phyloP scores from a whole-genome alignment of 306 rosid species.

The Prunus armeniaca region DNA sequence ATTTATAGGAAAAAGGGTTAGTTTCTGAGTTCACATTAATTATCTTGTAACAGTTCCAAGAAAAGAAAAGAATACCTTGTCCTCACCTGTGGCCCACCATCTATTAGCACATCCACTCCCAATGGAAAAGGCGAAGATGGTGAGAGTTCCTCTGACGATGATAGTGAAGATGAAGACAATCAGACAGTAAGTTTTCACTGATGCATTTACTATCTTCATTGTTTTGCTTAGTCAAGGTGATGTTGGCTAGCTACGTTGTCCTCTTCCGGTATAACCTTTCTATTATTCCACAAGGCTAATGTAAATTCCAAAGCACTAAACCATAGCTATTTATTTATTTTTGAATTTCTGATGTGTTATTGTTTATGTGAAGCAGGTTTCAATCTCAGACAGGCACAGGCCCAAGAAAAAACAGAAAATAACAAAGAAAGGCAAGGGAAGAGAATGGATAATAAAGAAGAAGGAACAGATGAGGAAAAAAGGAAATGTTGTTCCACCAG shows the following conservation, averaged over 20 bases:
- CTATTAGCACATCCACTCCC: constrained; percentile 40
- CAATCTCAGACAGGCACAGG: constrained; percentile 72
- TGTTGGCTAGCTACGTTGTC: not conserved
- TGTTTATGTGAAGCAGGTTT: constrained; percentile 40
- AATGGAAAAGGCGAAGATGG: constrained; percentile 54
- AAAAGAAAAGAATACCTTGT: constrained; percentile 85
- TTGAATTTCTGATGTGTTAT: not conserved
- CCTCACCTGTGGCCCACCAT: constrained; percentile 73
- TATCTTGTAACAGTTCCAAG: constrained; percentile 55
- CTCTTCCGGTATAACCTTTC: not conserved
- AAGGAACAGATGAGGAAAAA: constrained; percentile 89
- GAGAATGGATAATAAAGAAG: constrained; percentile 78
- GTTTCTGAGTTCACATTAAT: not conserved
- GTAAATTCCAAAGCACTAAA: not conserved
- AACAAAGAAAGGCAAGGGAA: constrained; percentile 62
- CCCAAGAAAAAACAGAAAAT: constrained; percentile 66
- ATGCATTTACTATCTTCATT: not conserved
- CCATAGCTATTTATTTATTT: not conserved
- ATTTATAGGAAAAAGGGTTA: not conserved
- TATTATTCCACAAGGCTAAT: not conserved
- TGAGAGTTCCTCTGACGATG: constrained; percentile 60
- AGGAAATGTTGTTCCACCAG: constrained; percentile 71
- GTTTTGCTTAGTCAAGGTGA: not conserved
- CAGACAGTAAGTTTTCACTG: constrained; percentile 47
- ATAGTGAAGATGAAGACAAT: constrained; percentile 63